Evolutionary conservation across 2,329 filamentous ascomycete genomes (phyloP).

Genomic region (Paracorniculantispora psalliotae): DNA sequence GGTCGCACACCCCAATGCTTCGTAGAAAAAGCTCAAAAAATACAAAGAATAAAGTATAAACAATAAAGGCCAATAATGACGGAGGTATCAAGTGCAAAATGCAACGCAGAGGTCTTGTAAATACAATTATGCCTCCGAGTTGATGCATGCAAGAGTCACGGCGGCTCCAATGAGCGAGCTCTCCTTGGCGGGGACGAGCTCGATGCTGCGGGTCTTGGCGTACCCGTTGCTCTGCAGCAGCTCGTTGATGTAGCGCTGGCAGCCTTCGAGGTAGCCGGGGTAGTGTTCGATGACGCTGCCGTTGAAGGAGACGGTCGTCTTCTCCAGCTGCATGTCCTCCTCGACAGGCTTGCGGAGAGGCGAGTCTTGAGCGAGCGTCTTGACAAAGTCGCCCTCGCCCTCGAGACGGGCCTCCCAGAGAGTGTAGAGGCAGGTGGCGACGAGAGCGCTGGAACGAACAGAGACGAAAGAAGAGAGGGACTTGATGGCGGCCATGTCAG

Average conservation of each 20-base stretch:
- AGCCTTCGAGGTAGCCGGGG: conserved; percentile 57
- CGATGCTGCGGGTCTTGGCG: conserved; percentile 42
- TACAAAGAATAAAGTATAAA: conserved; percentile 3
- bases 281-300: conserved; percentile 78
- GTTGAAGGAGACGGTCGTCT: conserved; percentile 68
- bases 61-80: conserved; percentile 1
- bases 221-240: conserved; percentile 40
- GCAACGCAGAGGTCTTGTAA: conserved; percentile 6
- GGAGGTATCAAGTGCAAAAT: conserved; percentile 12
- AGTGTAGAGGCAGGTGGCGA: conserved; percentile 54
- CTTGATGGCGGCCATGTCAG: conserved; percentile 49
- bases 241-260: conserved; percentile 59
- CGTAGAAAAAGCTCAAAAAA: conserved; percentile 6
- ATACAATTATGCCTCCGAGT: conserved; percentile 18
- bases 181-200: conserved; percentile 65
- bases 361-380: conserved; percentile 27
- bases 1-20: conserved; percentile 13
- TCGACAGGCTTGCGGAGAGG: conserved; percentile 42
- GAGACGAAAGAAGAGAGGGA: conserved; percentile 51
- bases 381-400: conserved; percentile 34
- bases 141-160: conserved; percentile 55
- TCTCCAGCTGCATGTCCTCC: conserved; percentile 41
- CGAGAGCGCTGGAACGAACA: conserved; percentile 53
- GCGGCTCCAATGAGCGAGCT: conserved; percentile 72
- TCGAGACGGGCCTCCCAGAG: conserved; percentile 54